Evolutionary conservation across 805 yeast species (phyloP).

Genomic region (Cyberlindnera petersonii): DNA sequence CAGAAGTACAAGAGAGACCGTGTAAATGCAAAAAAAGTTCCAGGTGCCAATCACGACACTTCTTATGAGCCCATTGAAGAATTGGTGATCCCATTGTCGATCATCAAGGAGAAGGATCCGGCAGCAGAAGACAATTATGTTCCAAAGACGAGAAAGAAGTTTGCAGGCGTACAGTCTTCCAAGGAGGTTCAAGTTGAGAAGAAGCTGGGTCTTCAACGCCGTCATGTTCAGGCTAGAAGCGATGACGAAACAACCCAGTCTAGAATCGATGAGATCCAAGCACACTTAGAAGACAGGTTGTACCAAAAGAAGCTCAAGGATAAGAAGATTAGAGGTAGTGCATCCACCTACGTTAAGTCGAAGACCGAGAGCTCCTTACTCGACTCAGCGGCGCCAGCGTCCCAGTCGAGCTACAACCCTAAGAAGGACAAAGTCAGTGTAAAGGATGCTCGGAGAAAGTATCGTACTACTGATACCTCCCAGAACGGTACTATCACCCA

Average conservation of each 20-base stretch:
- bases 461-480: no score
- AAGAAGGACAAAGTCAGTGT: background rate
- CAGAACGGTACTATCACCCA: conserved; percentile 2
- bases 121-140: conserved; percentile 1
- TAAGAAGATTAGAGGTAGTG: conserved; percentile 9
- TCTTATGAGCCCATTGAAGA: conserved; percentile 5
- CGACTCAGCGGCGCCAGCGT: background rate
- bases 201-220: conserved; percentile 2
- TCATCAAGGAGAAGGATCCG: conserved; percentile 5
- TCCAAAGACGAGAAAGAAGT: conserved; percentile 6
- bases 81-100: conserved; percentile 14
- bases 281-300: conserved; percentile 17
- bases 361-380: conserved; percentile 1
- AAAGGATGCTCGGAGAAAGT: conserved; percentile 1
- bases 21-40: conserved; percentile 1
- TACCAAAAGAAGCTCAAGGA: conserved; percentile 20
- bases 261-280: conserved; percentile 16
- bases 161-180: background rate
- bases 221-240: background rate
- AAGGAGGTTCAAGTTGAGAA: conserved; percentile 2
- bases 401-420: background rate
- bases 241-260: conserved; percentile 5
- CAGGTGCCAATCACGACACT: conserved; percentile 1
- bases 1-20: background rate
- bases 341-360: conserved; percentile 12